Conservation (phyloP, 2,329 filamentous ascomycete species). For the Fusarium buharicum region DNA sequence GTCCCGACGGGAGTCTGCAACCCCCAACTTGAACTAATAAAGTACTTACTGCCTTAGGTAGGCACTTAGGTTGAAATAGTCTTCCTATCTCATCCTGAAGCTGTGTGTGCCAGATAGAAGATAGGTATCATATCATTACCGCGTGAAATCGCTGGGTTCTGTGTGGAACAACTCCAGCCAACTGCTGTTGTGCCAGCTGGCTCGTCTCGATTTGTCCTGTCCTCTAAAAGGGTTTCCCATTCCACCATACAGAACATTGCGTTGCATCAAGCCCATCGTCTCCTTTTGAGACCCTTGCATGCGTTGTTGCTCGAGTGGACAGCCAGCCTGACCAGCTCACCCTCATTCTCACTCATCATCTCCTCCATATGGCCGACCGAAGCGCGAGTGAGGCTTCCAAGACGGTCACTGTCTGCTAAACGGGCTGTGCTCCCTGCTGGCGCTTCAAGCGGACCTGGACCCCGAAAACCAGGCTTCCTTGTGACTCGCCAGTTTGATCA, state of each 20-base stretch:
- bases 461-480: slow-evolving; percentile 30
- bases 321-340: slow-evolving; percentile 28
- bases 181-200: slow-evolving; percentile 40
- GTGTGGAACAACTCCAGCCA: slow-evolving; percentile 31
- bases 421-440: slow-evolving; percentile 29
- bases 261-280: slow-evolving; percentile 15
- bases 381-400: slow-evolving; percentile 23
- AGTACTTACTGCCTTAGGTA: slow-evolving; percentile 20
- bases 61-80: slow-evolving; percentile 6
- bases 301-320: slow-evolving; percentile 2
- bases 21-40: slow-evolving; percentile 22
- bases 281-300: slow-evolving; percentile 33
- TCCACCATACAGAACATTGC: slow-evolving; percentile 23
- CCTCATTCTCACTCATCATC: slow-evolving; percentile 8
- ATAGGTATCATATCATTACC: slow-evolving; percentile 30
- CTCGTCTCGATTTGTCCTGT: slow-evolving; percentile 36
- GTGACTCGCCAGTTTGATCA: slow-evolving; percentile 35
- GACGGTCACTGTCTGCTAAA: slow-evolving; percentile 14
- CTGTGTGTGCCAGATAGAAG: slow-evolving; percentile 18
- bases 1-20: slow-evolving; percentile 8
- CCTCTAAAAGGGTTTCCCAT: slow-evolving; percentile 18
- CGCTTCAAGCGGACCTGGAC: slow-evolving; percentile 29
- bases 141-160: slow-evolving; percentile 30
- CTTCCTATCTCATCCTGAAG: slow-evolving; percentile 22
- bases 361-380: slow-evolving; percentile 24